Evolutionary conservation across 176 grass and related monocot species (phyloP).

Genomic region (Triticum urartu): DNA sequence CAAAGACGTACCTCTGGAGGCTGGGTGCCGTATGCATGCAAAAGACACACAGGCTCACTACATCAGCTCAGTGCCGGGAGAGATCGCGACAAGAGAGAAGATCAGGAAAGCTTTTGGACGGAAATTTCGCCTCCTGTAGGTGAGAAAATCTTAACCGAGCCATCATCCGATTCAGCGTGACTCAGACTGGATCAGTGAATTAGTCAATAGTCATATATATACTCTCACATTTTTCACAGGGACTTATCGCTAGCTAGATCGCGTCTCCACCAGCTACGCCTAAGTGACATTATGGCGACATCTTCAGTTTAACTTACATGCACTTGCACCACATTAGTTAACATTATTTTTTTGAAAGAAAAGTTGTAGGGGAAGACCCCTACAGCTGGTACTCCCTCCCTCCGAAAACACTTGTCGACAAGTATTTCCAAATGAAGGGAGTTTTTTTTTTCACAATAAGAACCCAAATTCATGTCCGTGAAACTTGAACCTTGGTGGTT

Average conservation of each 20-base stretch:
- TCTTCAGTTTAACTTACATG: background rate
- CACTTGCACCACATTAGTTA: background rate
- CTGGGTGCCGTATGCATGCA: background rate
- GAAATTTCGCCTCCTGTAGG: background rate
- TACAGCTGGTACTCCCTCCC: no score
- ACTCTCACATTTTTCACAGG: background rate
- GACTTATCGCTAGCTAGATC: background rate
- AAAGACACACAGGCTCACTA: background rate
- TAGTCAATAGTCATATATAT: background rate
- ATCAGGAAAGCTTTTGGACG: background rate
- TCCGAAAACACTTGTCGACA: no score
- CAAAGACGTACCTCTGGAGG: background rate
- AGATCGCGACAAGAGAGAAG: background rate
- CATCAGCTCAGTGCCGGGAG: background rate
- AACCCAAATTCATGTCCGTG: no score
- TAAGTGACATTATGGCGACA: background rate
- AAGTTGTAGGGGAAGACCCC: no score
- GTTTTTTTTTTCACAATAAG: no score
- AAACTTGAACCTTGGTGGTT: no score
- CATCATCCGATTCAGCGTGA: constrained; percentile 13
- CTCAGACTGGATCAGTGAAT: background rate
- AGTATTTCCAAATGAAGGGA: no score
- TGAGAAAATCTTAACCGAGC: background rate
- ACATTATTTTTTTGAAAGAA: no score
- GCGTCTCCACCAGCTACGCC: background rate